Evolutionary conservation across 768 basidiomycete genomes (phyloP), one percentile per base, ranked within the genome.

Genomic region (Astraeus odoratus): DNA sequence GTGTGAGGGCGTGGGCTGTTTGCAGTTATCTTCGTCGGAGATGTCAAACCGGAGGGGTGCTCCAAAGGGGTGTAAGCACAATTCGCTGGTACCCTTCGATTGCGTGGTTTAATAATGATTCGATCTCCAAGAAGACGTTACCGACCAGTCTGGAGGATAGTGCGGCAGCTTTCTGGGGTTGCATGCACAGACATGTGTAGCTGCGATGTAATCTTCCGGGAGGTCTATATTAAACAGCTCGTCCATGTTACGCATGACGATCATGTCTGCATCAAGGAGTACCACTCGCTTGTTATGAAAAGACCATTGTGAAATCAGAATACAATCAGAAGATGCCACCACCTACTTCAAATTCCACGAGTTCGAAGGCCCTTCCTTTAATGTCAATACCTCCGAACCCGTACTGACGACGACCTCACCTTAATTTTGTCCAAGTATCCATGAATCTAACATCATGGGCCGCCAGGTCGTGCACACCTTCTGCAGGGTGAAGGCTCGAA

Each of bases 131-230:
- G n/a, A 26, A 44, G 38, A 31, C 5, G 23, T 8, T 27, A 39
- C 69, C 60, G 42, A 75, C 96, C 95, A 99, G 59, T 96, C 92
- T 3, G 65, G 55, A 7, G 95, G 95, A 66, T 99, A 99, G 62
- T 94, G 89, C 2, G 72, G 49, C 16, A 95, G 61, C 58, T 80
- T 83, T 30, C 81, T 77, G 6, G 94, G 95, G 64, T 99, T 99
- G 69, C 95, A 99, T 3, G 92, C 82, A 58, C 95, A 99, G 12
- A 81, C 93, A 52, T 95, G 94, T 0, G 71, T 76, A 1, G 92
- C 93, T 5, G 90, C 93, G 46, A 97, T 93, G 64, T 83, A 80
- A 50, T 81, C 87, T 16, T 61, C 47, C 2, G 72, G 73, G 4
- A 95, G 67, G 24, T 67, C 57, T 15, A 78, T 46, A 22, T 73